Percentiles rank a stretch among this genome's conserved stretches.
Conservation (phyloP, 345 rosid species). For the Euphorbia lathyris region DNA sequence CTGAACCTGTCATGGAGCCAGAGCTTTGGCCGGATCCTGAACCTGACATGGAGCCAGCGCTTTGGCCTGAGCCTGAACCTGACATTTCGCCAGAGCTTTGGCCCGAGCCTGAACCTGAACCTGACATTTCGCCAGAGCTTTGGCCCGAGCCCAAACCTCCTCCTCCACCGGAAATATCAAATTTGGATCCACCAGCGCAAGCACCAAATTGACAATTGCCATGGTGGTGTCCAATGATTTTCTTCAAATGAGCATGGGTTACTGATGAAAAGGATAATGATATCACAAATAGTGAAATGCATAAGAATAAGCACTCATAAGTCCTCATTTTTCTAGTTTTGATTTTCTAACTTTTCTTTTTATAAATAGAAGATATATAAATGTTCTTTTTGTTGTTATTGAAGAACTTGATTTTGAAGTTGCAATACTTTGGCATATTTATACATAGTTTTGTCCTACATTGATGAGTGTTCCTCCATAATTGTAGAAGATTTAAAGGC, state of each 20-base stretch:
- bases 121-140: too few relatives aligned
- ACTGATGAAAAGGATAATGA: not conserved
- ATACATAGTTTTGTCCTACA: not conserved
- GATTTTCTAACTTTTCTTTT: not conserved
- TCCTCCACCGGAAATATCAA: too few relatives aligned
- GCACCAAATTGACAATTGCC: not conserved
- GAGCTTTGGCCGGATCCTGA: not conserved
- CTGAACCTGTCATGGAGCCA: not conserved
- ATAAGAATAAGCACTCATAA: not conserved
- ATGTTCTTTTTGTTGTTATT: not conserved
- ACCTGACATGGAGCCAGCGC: too few relatives aligned
- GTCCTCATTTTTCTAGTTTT: not conserved
- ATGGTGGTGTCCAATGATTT: not conserved
- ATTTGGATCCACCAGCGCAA: not conserved
- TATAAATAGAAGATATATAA: not conserved
- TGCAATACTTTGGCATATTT: not conserved
- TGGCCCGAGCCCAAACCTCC: too few relatives aligned
- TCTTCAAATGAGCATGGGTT: not conserved
- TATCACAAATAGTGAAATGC: not conserved
- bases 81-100: too few relatives aligned
- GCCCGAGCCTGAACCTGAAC: too few relatives aligned
- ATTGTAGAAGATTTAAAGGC: not conserved
- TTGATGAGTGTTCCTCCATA: not conserved
- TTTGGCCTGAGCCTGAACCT: too few relatives aligned
- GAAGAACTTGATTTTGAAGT: not conserved